These are phyloP conservation scores for Diaporthe australafricana DNA, from an alignment of 2,329 filamentous ascomycete species.

Conservation along the genomic window DNA sequence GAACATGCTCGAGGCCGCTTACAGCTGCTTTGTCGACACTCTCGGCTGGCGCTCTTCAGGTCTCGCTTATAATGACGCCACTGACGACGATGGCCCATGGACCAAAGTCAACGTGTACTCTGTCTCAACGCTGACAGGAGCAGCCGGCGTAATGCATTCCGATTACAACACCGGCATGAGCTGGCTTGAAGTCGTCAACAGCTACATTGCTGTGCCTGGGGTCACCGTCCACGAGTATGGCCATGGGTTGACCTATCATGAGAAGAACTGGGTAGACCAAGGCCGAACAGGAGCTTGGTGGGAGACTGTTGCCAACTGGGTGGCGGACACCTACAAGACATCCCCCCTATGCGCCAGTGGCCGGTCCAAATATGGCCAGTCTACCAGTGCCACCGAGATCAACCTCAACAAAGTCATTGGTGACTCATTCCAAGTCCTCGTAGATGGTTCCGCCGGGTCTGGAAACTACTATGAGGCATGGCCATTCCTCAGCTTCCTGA, in stretches of 20 bases:
- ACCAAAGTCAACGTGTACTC: slow-evolving; percentile 61
- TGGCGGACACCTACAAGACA: slow-evolving; percentile 61
- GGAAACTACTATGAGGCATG: slow-evolving; percentile 65
- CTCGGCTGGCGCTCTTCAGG: slow-evolving; percentile 54
- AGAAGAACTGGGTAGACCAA: slow-evolving; percentile 57
- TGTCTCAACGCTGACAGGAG: slow-evolving; percentile 49
- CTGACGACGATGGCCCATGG: slow-evolving; percentile 52
- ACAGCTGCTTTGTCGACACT: slow-evolving; percentile 52
- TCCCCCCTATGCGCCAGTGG: slow-evolving; percentile 55
- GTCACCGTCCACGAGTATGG: slow-evolving; percentile 64
- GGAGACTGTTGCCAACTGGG: slow-evolving; percentile 63
- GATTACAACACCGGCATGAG: slow-evolving; percentile 53
- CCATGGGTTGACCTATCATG: slow-evolving; percentile 60
- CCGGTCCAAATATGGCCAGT: slow-evolving; percentile 49
- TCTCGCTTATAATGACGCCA: slow-evolving; percentile 48
- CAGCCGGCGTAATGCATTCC: slow-evolving; percentile 53
- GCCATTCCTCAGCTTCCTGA: slow-evolving; percentile 62
- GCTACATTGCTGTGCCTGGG: slow-evolving; percentile 51
- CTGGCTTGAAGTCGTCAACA: slow-evolving; percentile 56
- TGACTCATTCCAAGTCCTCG: slow-evolving; percentile 59
- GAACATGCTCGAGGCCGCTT: slow-evolving; percentile 37
- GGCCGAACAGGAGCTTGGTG: slow-evolving; percentile 60
- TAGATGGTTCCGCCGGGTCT: slow-evolving; percentile 54
- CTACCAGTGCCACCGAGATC: slow-evolving; percentile 51
- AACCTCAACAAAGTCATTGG: slow-evolving; percentile 58